These are phyloP conservation scores for Pseudocercospora fijiensis DNA, from an alignment of 2,329 filamentous ascomycete genomes.

Conservation along the genomic window DNA sequence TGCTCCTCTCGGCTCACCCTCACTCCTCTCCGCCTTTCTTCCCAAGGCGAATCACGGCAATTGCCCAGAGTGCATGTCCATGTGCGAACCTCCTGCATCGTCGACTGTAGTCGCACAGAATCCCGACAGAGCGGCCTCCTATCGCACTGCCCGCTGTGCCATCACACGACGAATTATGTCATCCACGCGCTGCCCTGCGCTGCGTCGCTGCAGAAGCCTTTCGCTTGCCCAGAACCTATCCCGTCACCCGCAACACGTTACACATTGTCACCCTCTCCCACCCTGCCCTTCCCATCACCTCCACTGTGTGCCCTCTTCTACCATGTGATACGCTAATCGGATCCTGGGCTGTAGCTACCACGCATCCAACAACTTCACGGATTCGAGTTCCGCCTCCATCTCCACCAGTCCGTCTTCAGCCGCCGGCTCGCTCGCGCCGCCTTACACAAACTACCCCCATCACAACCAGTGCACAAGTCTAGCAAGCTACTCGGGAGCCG, in stretches of 20 bases:
- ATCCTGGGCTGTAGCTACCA: slow-evolving; percentile 45
- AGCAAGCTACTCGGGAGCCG: slow-evolving; percentile 36
- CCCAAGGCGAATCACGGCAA: slow-evolving; percentile 21
- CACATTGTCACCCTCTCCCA: slow-evolving; percentile 23
- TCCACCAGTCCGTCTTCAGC: slow-evolving; percentile 54
- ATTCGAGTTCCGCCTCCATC: slow-evolving; percentile 57
- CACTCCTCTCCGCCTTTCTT: slow-evolving; percentile 15
- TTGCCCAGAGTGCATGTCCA: slow-evolving; percentile 19
- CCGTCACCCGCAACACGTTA: slow-evolving; percentile 28
- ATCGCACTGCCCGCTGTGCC: slow-evolving; percentile 24
- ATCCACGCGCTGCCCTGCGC: slow-evolving; percentile 19
- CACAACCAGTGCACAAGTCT: slow-evolving; percentile 41
- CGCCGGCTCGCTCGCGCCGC: slow-evolving; percentile 46
- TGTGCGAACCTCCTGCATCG: slow-evolving; percentile 20
- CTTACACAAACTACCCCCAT: slow-evolving; percentile 40
- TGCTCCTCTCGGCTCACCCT: slow-evolving; percentile 17
- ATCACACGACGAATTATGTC: slow-evolving; percentile 31
- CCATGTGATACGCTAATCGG: slow-evolving; percentile 20
- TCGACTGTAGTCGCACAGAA: slow-evolving; percentile 18
- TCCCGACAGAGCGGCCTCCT: slow-evolving; percentile 25
- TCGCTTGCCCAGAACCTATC: slow-evolving; percentile 16
- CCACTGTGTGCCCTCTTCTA: slow-evolving; percentile 14
- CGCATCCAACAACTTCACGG: slow-evolving; percentile 52
- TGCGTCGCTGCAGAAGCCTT: slow-evolving; percentile 21
- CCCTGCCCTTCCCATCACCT: slow-evolving; percentile 3